Evolutionary conservation across 352 stramenopile species (phyloP).

Genomic region (Phytophthora ohioensis): DNA sequence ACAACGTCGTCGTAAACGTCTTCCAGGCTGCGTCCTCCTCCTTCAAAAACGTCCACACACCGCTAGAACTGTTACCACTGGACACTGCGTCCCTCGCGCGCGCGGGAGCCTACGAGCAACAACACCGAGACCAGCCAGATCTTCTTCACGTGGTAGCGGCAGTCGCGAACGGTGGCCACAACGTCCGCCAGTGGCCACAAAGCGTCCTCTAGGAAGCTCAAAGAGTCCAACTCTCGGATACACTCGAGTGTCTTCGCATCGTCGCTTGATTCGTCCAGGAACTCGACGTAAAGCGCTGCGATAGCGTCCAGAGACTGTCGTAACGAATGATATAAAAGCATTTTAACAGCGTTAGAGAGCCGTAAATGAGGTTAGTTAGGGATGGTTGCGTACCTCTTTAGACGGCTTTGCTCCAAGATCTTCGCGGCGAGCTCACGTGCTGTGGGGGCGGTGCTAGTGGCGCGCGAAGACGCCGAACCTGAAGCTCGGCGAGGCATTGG

Average conservation of each 20-base stretch:
- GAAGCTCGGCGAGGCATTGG: conserved; percentile 34
- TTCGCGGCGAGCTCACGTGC: conserved; percentile 3
- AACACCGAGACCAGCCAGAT: conserved; percentile 56
- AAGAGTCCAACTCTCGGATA: conserved; percentile 35
- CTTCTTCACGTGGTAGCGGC: conserved; percentile 50
- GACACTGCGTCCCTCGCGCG: conserved; percentile 11
- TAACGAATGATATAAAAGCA: neutral
- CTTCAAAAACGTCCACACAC: conserved; percentile 37
- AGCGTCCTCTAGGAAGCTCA: conserved; percentile 63
- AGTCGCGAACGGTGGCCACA: conserved; percentile 24
- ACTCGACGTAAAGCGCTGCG: conserved; percentile 45
- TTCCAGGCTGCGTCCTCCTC: conserved; percentile 43
- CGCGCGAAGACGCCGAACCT: conserved; percentile 1
- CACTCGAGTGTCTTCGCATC: conserved; percentile 26
- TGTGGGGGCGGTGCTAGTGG: conserved; percentile 16
- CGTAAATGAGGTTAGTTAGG: neutral
- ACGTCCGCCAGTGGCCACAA: conserved; percentile 54
- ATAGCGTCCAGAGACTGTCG: conserved; percentile 42
- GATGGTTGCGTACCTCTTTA: conserved; percentile 36
- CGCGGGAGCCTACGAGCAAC: conserved; percentile 48
- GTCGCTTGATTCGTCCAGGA: conserved; percentile 37
- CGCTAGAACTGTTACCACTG: neutral
- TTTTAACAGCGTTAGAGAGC: conserved; percentile 15
- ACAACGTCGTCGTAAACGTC: conserved; percentile 49
- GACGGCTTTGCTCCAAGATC: conserved; percentile 33